phyloP scores from a whole-genome alignment of 805 yeast species.

The Komagataella ulmi region DNA sequence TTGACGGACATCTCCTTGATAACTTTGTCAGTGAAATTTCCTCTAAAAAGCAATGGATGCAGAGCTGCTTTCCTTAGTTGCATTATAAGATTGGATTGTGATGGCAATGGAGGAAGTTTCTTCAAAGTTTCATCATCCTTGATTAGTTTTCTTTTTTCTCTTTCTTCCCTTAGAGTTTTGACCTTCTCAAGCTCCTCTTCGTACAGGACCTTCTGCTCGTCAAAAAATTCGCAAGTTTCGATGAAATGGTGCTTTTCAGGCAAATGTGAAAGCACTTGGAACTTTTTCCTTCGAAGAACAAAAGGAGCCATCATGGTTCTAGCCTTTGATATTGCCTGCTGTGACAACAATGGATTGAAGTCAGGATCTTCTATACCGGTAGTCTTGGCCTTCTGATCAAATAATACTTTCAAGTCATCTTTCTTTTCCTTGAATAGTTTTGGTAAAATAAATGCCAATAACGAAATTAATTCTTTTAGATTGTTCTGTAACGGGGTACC shows the following conservation, averaged over 20 bases:
- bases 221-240: conserved; percentile 50
- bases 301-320: conserved; percentile 98
- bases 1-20: conserved; percentile 58
- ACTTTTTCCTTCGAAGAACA: conserved; percentile 82
- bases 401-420: conserved; percentile 70
- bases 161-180: conserved; percentile 24
- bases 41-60: conserved; percentile 81
- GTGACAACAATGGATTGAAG: conserved; percentile 73
- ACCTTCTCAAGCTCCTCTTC: conserved; percentile 38
- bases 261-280: conserved; percentile 79
- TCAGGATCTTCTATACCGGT: conserved; percentile 19
- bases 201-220: conserved; percentile 46
- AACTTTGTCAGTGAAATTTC: conserved; percentile 38
- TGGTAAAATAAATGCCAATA: conserved; percentile 87
- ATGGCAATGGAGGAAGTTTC: conserved; percentile 18
- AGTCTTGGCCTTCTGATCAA: conserved; percentile 79
- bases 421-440: conserved; percentile 64
- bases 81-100: conserved; percentile 70
- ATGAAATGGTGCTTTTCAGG: conserved; percentile 64
- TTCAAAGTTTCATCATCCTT: neutral
- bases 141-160: conserved; percentile 13
- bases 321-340: conserved; percentile 86
- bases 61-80: conserved; percentile 80
- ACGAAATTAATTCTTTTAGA: conserved; percentile 76
- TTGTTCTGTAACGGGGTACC: conserved; percentile 98